A percentile compares a stretch with the other conserved stretches of the same genome.
These are phyloP conservation scores for Fragilariopsis cylindrus DNA, from an alignment of 108 stramenopile species.

Conservation along the genomic window DNA sequence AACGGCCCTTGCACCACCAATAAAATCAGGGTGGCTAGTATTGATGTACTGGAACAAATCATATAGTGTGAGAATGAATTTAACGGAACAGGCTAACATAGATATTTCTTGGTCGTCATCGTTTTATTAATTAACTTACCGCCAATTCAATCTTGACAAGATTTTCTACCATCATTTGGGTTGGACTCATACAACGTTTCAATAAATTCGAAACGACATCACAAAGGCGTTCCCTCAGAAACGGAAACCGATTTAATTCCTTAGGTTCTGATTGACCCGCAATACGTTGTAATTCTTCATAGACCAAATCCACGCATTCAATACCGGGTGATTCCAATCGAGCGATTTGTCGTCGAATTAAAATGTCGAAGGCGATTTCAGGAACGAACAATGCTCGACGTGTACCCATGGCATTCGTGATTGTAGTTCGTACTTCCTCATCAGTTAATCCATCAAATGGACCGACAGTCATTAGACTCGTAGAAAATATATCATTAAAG, in stretches of 20 bases:
- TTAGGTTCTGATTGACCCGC: conserved; percentile 84
- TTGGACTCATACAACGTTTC: conserved; percentile 74
- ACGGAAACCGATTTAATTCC: conserved; percentile 91
- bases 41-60: conserved; percentile 80
- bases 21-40: conserved; percentile 98
- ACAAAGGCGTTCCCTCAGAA: conserved; percentile 88
- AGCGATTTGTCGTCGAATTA: conserved; percentile 92
- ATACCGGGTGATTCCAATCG: conserved; percentile 92
- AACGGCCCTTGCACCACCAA: conserved; percentile 92
- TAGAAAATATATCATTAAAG: conserved; percentile 92
- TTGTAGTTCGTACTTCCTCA: conserved; percentile 97
- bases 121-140: conserved; percentile 25
- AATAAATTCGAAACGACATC: conserved; percentile 81
- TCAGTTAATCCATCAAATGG: conserved; percentile 94
- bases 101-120: neutral
- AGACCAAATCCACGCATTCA: conserved; percentile 95
- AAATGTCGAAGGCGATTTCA: conserved; percentile 94
- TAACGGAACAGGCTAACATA: conserved; percentile 1
- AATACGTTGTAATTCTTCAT: conserved; percentile 94
- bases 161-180: conserved; percentile 94
- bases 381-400: conserved; percentile 95
- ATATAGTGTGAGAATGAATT: neutral
- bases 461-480: conserved; percentile 83
- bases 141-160: conserved; percentile 95
- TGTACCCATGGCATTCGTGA: conserved; percentile 94